These are phyloP conservation scores for Xylaria scruposa DNA, from an alignment of 495 filamentous ascomycete genomes.

Conservation along the genomic window DNA sequence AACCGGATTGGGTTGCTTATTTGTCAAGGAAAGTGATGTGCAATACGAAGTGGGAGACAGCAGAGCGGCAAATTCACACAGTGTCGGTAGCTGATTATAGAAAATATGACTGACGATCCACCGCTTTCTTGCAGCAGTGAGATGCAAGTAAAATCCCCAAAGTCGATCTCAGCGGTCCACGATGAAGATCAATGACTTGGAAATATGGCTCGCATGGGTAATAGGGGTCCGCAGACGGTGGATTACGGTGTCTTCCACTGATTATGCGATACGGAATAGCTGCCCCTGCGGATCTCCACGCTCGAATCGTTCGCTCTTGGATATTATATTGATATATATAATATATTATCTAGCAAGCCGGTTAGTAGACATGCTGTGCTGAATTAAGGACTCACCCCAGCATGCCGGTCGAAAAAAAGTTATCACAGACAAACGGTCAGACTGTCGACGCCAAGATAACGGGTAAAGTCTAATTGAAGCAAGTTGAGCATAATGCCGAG, in stretches of 20 bases:
- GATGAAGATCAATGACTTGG: neutral
- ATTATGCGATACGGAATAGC: too few species aligned
- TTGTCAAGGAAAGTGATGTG: constrained; percentile 14
- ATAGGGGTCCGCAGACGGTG: neutral
- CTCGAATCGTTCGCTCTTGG: neutral
- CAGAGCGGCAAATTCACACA: constrained; percentile 9
- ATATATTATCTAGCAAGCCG: neutral
- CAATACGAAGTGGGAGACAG: constrained; percentile 21
- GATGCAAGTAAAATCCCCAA: constrained; percentile 7
- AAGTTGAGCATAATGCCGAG: neutral
- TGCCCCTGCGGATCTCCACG: neutral
- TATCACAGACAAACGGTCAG: constrained; percentile 1
- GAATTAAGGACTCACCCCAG: neutral
- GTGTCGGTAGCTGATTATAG: constrained; percentile 17
- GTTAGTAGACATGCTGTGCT: neutral
- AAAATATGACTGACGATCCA: constrained; percentile 1
- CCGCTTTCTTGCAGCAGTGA: constrained; percentile 9
- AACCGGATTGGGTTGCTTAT: constrained; percentile 10
- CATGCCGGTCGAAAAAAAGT: neutral
- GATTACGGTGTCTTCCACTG: neutral
- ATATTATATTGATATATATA: too few species aligned
- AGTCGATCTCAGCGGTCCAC: constrained; percentile 5
- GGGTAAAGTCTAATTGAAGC: neutral
- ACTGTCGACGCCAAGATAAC: constrained; percentile 10
- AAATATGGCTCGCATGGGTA: neutral